A percentile compares a stretch with the other conserved stretches of the same genome.
Evolutionary conservation across 805 yeast species (phyloP).

Genomic region (Hemisphaericaspora nanyangensis): DNA sequence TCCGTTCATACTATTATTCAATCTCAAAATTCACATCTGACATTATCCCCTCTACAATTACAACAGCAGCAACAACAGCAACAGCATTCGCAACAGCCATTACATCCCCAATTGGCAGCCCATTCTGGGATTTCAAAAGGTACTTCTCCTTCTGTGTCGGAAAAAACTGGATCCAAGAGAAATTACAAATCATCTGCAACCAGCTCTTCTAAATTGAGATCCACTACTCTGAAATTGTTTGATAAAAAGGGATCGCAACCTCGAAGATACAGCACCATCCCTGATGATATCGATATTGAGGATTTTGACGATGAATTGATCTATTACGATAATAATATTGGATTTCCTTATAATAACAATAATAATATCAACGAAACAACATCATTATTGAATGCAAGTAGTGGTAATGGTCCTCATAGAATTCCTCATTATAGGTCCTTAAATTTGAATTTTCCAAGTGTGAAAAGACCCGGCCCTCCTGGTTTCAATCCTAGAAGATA

Average conservation of each 20-base stretch:
- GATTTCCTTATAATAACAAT: constrained; percentile 32
- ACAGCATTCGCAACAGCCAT: constrained; percentile 1
- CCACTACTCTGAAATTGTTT: constrained; percentile 71
- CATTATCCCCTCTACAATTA: neutral
- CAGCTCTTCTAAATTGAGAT: constrained; percentile 45
- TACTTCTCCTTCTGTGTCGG: constrained; percentile 9
- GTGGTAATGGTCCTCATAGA: constrained; percentile 11
- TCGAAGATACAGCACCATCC: constrained; percentile 68
- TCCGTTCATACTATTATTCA: neutral
- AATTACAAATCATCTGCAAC: constrained; percentile 25
- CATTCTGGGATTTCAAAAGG: neutral
- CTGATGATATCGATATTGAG: constrained; percentile 56
- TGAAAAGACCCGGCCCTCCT: constrained; percentile 13
- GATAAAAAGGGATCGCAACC: constrained; percentile 72
- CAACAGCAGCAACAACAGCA: constrained; percentile 3
- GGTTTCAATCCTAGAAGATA: constrained; percentile 30
- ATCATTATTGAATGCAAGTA: constrained; percentile 22
- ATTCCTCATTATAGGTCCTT: constrained; percentile 41
- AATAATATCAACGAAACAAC: constrained; percentile 26
- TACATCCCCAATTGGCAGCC: constrained; percentile 2
- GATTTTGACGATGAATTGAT: constrained; percentile 52
- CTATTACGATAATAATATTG: constrained; percentile 39
- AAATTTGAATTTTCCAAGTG: constrained; percentile 28
- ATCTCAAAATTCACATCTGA: constrained; percentile 1
- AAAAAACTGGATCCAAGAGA: constrained; percentile 21